Conservation (phyloP, 805 yeast species). For the Yueomyces sp. region DNA sequence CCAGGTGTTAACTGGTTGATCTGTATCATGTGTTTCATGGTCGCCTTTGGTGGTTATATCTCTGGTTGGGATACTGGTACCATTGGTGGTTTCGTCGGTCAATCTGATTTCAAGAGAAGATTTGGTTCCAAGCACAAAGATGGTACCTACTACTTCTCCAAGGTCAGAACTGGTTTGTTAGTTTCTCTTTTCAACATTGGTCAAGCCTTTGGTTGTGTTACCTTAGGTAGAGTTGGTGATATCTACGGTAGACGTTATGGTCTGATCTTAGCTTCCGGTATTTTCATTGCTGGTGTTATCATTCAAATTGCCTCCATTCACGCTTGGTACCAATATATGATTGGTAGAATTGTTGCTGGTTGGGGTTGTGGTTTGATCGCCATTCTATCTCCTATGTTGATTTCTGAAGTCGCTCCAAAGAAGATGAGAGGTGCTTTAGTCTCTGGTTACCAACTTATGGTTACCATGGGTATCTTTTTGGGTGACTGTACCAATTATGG, state of each 20-base stretch:
- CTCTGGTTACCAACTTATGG: slow-evolving; percentile 55
- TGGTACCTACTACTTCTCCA: slow-evolving; percentile 30
- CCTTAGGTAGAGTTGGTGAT: slow-evolving; percentile 60
- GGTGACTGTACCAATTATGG: slow-evolving; percentile 67
- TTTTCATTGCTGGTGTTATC: slow-evolving; percentile 46
- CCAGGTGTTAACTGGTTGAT: slow-evolving; percentile 9
- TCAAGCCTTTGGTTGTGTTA: slow-evolving; percentile 57
- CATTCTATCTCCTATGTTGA: slow-evolving; percentile 61
- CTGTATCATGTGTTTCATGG: slow-evolving; percentile 17
- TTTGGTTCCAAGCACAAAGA: slow-evolving; percentile 33
- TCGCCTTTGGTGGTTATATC: slow-evolving; percentile 59
- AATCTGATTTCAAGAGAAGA: slow-evolving; percentile 37
- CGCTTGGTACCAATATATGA: slow-evolving; percentile 48
- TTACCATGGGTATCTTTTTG: slow-evolving; percentile 60
- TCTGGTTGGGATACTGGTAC: slow-evolving; percentile 72
- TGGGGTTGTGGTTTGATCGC: slow-evolving; percentile 65
- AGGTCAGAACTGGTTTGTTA: slow-evolving; percentile 34
- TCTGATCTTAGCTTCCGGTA: slow-evolving; percentile 40
- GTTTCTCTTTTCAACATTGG: slow-evolving; percentile 55
- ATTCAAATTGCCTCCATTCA: slow-evolving; percentile 41
- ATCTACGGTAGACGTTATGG: slow-evolving; percentile 53
- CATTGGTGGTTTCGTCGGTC: slow-evolving; percentile 54
- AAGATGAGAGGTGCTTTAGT: slow-evolving; percentile 58
- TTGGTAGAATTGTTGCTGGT: slow-evolving; percentile 62
- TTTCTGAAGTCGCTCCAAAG: slow-evolving; percentile 28